Conservation (phyloP, 495 filamentous ascomycete species). For the Filosporella fistucella region DNA sequence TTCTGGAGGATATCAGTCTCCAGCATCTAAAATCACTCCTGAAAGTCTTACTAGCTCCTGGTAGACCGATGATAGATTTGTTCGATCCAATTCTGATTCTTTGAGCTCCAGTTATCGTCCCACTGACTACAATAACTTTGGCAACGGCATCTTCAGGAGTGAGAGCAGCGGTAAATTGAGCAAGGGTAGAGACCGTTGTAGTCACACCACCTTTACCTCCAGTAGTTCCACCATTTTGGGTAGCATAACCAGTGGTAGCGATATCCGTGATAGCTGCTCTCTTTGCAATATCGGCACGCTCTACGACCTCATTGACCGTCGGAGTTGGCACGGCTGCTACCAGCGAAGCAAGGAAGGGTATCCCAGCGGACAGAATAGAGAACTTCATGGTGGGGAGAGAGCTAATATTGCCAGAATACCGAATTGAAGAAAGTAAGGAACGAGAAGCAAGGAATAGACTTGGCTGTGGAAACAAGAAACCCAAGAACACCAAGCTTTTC, state of each 20-base stretch:
- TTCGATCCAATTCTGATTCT: slow-evolving; percentile 46
- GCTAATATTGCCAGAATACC: too few relatives aligned
- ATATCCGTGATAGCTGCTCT: not conserved
- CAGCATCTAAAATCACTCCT: not conserved
- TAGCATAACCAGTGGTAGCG: not conserved
- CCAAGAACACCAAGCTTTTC: too few relatives aligned
- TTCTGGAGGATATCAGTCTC: not conserved
- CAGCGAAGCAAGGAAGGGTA: not conserved
- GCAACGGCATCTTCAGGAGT: slow-evolving; percentile 30
- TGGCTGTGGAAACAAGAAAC: too few relatives aligned
- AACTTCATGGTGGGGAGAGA: slow-evolving; percentile 2
- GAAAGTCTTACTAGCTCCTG: slow-evolving; percentile 22
- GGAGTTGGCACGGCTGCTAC: not conserved
- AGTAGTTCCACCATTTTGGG: slow-evolving; percentile 34
- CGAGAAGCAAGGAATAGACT: too few relatives aligned
- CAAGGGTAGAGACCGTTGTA: slow-evolving; percentile 52
- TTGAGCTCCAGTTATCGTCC: slow-evolving; percentile 37
- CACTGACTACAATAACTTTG: slow-evolving; percentile 44
- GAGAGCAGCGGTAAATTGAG: slow-evolving; percentile 44
- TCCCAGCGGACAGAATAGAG: not conserved
- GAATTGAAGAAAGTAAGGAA: too few relatives aligned
- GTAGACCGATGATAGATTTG: slow-evolving; percentile 50
- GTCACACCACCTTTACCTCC: slow-evolving; percentile 54
- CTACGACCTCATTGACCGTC: not conserved
- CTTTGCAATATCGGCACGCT: not conserved